These are phyloP conservation scores for Phialocephala sp. DNA, from an alignment of 2,329 filamentous ascomycete species.

Conservation along the genomic window DNA sequence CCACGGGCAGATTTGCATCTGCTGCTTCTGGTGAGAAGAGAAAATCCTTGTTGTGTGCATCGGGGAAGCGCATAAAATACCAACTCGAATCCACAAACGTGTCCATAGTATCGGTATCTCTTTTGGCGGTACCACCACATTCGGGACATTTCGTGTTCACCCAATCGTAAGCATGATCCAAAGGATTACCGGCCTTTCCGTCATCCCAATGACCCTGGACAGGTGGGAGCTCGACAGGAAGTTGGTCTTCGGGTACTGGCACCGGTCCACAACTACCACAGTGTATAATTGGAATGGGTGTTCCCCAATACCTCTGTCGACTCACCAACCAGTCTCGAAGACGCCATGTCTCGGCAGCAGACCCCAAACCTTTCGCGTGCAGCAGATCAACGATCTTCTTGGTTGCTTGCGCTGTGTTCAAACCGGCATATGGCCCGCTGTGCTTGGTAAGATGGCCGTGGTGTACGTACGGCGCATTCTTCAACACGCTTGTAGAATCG, in stretches of 20 bases:
- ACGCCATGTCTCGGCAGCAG: slow-evolving; percentile 74
- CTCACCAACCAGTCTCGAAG: slow-evolving; percentile 90
- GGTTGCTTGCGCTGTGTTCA: slow-evolving; percentile 67
- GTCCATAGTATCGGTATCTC: slow-evolving; percentile 95
- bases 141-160: slow-evolving; percentile 76
- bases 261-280: slow-evolving; percentile 78
- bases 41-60: slow-evolving; percentile 66
- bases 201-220: slow-evolving; percentile 71
- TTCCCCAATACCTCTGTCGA: slow-evolving; percentile 91
- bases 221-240: slow-evolving; percentile 77
- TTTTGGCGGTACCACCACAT: slow-evolving; percentile 71
- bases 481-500: slow-evolving; percentile 50
- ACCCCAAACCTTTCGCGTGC: slow-evolving; percentile 59
- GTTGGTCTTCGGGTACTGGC: slow-evolving; percentile 75
- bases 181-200: slow-evolving; percentile 75
- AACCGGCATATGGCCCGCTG: slow-evolving; percentile 68
- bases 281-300: slow-evolving; percentile 88
- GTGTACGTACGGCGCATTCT: slow-evolving; percentile 63
- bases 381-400: slow-evolving; percentile 64
- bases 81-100: slow-evolving; percentile 95
- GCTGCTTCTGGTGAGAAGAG: slow-evolving; percentile 68
- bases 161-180: slow-evolving; percentile 75
- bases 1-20: slow-evolving; percentile 70
- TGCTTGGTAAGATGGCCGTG: slow-evolving; percentile 71
- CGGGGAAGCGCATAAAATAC: slow-evolving; percentile 85